These are phyloP conservation scores for Meyerozyma elateridarum DNA, from an alignment of 1,139 yeast species.

Conservation along the genomic window DNA sequence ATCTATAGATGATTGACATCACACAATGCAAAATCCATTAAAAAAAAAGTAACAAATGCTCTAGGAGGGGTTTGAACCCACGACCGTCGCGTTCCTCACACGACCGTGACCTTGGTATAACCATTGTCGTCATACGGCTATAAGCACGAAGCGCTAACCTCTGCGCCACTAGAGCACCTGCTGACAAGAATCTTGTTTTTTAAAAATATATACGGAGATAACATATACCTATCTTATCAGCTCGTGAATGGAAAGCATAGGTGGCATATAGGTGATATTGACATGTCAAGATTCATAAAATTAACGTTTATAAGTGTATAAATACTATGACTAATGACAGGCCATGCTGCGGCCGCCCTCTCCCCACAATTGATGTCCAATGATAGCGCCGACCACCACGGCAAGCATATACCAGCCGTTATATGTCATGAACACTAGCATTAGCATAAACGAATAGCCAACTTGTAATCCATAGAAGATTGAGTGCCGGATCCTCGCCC, in stretches of 20 bases:
- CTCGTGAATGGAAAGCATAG: no score
- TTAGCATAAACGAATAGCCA: constrained; percentile 69
- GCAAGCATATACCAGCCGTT: constrained; percentile 81
- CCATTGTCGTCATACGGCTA: constrained; percentile 47
- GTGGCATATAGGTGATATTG: no score
- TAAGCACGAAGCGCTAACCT: constrained; percentile 55
- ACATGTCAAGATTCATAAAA: no score
- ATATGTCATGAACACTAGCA: constrained; percentile 81
- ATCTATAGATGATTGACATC: not conserved
- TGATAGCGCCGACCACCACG: constrained; percentile 61
- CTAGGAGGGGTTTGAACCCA: constrained; percentile 56
- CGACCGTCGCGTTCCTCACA: constrained; percentile 58
- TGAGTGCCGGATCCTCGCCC: constrained; percentile 30
- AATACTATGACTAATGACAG: constrained; percentile 53
- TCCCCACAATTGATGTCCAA: constrained; percentile 66
- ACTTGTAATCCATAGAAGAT: constrained; percentile 65
- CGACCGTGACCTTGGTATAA: constrained; percentile 53
- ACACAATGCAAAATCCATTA: no score
- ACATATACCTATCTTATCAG: no score
- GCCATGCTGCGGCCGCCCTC: constrained; percentile 31
- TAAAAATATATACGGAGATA: no score
- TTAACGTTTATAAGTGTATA: no score
- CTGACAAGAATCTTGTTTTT: constrained; percentile 9
- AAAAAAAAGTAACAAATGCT: constrained; percentile 43
- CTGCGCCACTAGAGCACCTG: constrained; percentile 50